Conservation (phyloP, 2,329 filamentous ascomycete species). For the Calcarisporium arbuscula region DNA sequence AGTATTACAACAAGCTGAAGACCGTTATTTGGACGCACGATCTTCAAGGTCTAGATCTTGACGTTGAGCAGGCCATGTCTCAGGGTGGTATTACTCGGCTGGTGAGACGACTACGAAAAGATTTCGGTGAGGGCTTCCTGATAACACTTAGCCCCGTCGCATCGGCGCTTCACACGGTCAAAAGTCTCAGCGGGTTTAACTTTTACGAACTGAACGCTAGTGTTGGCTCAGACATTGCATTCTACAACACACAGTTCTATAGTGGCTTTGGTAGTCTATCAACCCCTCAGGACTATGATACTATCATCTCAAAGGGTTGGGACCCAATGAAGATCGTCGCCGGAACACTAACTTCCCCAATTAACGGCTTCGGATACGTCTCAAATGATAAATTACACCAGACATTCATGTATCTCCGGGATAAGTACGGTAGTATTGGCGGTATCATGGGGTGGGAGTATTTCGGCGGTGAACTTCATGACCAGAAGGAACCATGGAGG, state of each 20-base stretch:
- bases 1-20: conserved; percentile 65
- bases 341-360: conserved; percentile 69
- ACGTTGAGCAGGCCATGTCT: conserved; percentile 70
- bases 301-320: conserved; percentile 56
- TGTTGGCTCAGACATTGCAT: conserved; percentile 58
- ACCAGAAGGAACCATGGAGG: conserved; percentile 55
- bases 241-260: conserved; percentile 89
- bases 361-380: conserved; percentile 53
- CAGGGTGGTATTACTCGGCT: conserved; percentile 58
- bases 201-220: conserved; percentile 65
- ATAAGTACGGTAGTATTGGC: conserved; percentile 61
- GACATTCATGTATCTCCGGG: conserved; percentile 33
- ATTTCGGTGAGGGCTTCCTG: conserved; percentile 64
- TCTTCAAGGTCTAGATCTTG: conserved; percentile 65
- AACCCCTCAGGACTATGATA: conserved; percentile 34
- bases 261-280: conserved; percentile 66
- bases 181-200: conserved; percentile 70
- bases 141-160: conserved; percentile 77
- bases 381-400: conserved; percentile 35
- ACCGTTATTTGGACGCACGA: conserved; percentile 53
- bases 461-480: conserved; percentile 57
- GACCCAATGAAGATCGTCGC: conserved; percentile 64
- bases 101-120: conserved; percentile 56
- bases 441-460: conserved; percentile 93
- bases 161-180: conserved; percentile 52